These are phyloP conservation scores for Sporisorium iseilematis-ciliati DNA, from an alignment of 1,284 basidiomycete species.

Conservation along the genomic window DNA sequence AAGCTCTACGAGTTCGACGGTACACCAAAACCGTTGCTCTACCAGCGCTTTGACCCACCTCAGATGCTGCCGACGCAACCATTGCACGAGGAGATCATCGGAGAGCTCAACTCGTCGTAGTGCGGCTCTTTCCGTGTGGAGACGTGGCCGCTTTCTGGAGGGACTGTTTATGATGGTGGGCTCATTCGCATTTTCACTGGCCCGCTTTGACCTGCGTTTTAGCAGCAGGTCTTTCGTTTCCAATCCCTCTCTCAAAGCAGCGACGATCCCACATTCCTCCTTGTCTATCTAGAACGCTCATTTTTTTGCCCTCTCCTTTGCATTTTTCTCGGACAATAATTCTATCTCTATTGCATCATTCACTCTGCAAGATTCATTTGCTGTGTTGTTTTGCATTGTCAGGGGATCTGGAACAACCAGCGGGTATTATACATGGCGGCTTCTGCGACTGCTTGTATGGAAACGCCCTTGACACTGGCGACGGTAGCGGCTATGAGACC, in stretches of 20 bases:
- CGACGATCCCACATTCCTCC: background rate
- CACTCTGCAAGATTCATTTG: background rate
- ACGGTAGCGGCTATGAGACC: slow-evolving; percentile 84
- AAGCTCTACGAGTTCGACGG: slow-evolving; percentile 60
- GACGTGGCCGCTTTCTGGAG: too few relatives aligned
- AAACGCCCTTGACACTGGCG: slow-evolving; percentile 74
- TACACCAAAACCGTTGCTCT: slow-evolving; percentile 52
- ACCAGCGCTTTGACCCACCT: slow-evolving; percentile 55
- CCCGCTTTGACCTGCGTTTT: background rate
- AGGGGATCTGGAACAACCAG: slow-evolving; percentile 53
- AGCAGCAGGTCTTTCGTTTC: too few relatives aligned
- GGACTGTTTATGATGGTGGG: too few relatives aligned
- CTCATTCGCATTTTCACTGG: background rate
- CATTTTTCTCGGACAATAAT: slow-evolving; percentile 29
- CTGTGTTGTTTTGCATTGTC: background rate
- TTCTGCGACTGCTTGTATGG: slow-evolving; percentile 75
- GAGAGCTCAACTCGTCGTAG: slow-evolving; percentile 37
- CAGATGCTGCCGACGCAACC: slow-evolving; percentile 65
- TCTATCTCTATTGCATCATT: slow-evolving; percentile 12
- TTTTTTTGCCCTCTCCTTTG: slow-evolving; percentile 1
- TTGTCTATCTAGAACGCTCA: slow-evolving; percentile 11
- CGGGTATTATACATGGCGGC: slow-evolving; percentile 55
- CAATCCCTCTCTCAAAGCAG: background rate
- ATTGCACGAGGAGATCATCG: slow-evolving; percentile 49
- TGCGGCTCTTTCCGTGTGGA: background rate